A percentile compares a stretch with the other conserved stretches of the same genome.
phyloP scores from a whole-genome alignment of 2,329 filamentous ascomycete genomes.

The Arthrobotrys megalospora region DNA sequence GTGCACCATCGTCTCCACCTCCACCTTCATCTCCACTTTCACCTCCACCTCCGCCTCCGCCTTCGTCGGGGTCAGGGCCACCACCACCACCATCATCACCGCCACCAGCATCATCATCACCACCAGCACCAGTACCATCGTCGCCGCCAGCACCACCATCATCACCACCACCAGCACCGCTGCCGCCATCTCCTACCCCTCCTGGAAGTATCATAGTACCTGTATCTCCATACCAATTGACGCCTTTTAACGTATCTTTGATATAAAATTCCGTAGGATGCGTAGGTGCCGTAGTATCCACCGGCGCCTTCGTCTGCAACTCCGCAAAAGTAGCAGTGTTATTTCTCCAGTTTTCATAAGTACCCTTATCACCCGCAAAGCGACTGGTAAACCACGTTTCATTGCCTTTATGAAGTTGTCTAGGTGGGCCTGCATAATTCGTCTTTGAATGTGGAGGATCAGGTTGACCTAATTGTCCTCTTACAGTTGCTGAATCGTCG shows the following conservation, averaged over 20 bases:
- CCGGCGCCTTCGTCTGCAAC: slow-evolving; percentile 4
- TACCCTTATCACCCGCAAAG: slow-evolving; percentile 9
- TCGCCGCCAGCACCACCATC: not conserved
- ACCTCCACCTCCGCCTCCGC: not conserved
- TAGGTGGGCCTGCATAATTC: slow-evolving; percentile 22
- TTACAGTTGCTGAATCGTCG: slow-evolving; percentile 5
- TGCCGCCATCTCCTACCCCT: not conserved
- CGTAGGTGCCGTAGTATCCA: slow-evolving; percentile 24
- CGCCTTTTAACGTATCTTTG: slow-evolving; percentile 29
- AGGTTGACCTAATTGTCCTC: slow-evolving; percentile 1
- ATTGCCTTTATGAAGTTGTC: slow-evolving; percentile 30
- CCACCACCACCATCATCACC: not conserved
- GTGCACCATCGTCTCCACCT: not conserved
- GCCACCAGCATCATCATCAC: not conserved
- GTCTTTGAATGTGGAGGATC: slow-evolving; percentile 16
- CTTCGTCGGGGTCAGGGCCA: not conserved
- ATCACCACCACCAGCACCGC: not conserved
- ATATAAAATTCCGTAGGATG: slow-evolving; percentile 40
- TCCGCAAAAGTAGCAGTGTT: slow-evolving; percentile 1
- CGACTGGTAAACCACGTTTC: slow-evolving; percentile 42
- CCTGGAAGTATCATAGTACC: slow-evolving; percentile 23
- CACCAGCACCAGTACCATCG: not conserved
- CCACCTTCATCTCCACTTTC: not conserved
- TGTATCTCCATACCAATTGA: slow-evolving; percentile 51
- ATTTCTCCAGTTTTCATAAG: slow-evolving; percentile 35